Evolutionary conservation across 371 early-diverging fungal species (phyloP).

Genomic region (Choanephora cucurbitarum): DNA sequence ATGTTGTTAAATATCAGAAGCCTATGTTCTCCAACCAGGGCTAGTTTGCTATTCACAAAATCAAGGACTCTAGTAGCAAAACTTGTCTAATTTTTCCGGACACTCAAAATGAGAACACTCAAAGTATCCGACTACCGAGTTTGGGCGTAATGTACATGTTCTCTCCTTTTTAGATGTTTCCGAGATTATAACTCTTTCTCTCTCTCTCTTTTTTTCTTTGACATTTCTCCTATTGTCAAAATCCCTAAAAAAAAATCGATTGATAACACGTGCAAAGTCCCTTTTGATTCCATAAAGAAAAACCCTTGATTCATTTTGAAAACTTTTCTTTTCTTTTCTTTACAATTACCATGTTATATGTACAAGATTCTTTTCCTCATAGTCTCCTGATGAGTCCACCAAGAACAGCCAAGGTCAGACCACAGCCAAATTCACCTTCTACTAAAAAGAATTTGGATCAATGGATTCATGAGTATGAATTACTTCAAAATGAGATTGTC

Average conservation of each 20-base stretch:
- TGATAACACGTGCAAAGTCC: background rate
- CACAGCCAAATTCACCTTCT: constrained; percentile 33
- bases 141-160: no score
- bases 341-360: constrained; percentile 23
- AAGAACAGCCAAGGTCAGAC: constrained; percentile 31
- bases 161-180: no score
- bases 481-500: constrained; percentile 33
- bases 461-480: constrained; percentile 28
- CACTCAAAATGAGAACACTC: no score
- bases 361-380: constrained; percentile 32
- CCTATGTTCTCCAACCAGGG: no score
- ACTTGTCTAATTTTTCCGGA: no score
- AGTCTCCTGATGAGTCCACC: constrained; percentile 25
- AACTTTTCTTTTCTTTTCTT: constrained; percentile 7
- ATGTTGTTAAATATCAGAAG: no score
- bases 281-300: constrained; percentile 1
- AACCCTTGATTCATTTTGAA: background rate
- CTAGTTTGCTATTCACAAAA: no score
- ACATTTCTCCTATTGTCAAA: no score
- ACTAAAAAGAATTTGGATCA: constrained; percentile 47
- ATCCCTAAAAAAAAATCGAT: background rate
- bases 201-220: no score
- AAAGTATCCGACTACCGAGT: no score
- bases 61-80: no score
- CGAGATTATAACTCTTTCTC: no score